A percentile compares a stretch with the other conserved stretches of the same genome.
These are phyloP conservation scores for Magnaporthiopsis incrustans DNA, from an alignment of 2,329 filamentous ascomycete genomes.

Conservation along the genomic window DNA sequence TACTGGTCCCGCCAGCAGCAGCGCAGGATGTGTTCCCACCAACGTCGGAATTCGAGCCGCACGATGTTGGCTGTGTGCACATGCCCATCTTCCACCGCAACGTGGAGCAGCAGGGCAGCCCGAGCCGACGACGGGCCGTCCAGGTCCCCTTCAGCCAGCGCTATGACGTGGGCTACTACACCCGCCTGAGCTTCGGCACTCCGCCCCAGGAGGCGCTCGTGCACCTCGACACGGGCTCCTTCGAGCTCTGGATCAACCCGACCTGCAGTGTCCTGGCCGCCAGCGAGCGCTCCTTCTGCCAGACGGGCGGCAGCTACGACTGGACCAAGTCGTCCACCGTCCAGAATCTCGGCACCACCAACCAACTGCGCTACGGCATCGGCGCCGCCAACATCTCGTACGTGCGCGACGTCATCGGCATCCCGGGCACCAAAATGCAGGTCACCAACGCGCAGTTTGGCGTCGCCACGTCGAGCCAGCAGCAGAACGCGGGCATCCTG, in stretches of 20 bases:
- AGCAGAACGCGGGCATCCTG: slow-evolving; percentile 53
- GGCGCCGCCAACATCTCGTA: slow-evolving; percentile 44
- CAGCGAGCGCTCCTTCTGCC: slow-evolving; percentile 28
- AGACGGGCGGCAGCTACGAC: slow-evolving; percentile 36
- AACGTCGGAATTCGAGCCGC: slow-evolving; percentile 12
- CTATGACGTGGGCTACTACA: slow-evolving; percentile 47
- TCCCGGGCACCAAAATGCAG: slow-evolving; percentile 31
- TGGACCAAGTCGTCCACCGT: slow-evolving; percentile 32
- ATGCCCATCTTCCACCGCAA: slow-evolving; percentile 35
- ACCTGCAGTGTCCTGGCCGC: slow-evolving; percentile 39
- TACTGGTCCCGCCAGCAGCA: neutral
- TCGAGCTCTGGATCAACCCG: slow-evolving; percentile 57
- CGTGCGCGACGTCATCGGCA: slow-evolving; percentile 34
- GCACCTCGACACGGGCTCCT: slow-evolving; percentile 52
- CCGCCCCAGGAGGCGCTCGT: slow-evolving; percentile 45
- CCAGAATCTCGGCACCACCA: slow-evolving; percentile 22
- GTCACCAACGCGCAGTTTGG: slow-evolving; percentile 54
- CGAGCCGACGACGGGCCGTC: slow-evolving; percentile 30
- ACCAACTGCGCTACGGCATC: slow-evolving; percentile 41
- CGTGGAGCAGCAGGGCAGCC: slow-evolving; percentile 28
- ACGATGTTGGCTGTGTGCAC: slow-evolving; percentile 26
- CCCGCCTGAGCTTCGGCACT: slow-evolving; percentile 42
- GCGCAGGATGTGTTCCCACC: slow-evolving; percentile 11
- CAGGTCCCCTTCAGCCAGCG: slow-evolving; percentile 40
- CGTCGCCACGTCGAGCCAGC: slow-evolving; percentile 43